Conservation (phyloP, 306 rosid genomes). For the Mucuna pruriens region DNA sequence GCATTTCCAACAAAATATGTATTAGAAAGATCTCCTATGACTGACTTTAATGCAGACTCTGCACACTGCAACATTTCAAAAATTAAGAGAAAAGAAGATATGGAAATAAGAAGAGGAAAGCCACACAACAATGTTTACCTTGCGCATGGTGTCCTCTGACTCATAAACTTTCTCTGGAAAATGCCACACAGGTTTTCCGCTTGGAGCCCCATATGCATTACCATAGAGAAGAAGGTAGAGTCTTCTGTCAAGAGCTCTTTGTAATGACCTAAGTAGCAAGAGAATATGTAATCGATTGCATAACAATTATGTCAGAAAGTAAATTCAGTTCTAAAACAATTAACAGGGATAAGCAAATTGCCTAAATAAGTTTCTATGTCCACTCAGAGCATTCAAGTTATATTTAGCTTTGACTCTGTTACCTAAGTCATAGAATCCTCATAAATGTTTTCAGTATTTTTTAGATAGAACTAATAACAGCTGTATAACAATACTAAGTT, state of each 20-base stretch:
- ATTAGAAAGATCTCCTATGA: constrained; percentile 78
- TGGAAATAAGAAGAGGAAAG: constrained; percentile 11
- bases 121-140: constrained; percentile 52
- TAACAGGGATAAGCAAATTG: not conserved
- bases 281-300: not conserved
- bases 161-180: constrained; percentile 81
- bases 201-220: constrained; percentile 56
- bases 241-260: constrained; percentile 91
- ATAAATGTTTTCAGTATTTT: not conserved
- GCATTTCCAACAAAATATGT: constrained; percentile 97
- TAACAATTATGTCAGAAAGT: constrained; percentile 18
- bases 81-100: constrained; percentile 1
- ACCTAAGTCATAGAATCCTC: not conserved
- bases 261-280: constrained; percentile 67
- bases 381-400: not conserved
- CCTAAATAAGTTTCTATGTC: not conserved
- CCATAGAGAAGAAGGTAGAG: constrained; percentile 80
- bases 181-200: constrained; percentile 78
- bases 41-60: constrained; percentile 73
- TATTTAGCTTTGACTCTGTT: not conserved
- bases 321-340: constrained; percentile 6
- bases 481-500: constrained; percentile 14
- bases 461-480: not conserved
- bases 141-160: constrained; percentile 77
- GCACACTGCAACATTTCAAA: constrained; percentile 70